These are phyloP conservation scores for Oemleria cerasiformis DNA, from an alignment of 306 rosid genomes.

Conservation along the genomic window DNA sequence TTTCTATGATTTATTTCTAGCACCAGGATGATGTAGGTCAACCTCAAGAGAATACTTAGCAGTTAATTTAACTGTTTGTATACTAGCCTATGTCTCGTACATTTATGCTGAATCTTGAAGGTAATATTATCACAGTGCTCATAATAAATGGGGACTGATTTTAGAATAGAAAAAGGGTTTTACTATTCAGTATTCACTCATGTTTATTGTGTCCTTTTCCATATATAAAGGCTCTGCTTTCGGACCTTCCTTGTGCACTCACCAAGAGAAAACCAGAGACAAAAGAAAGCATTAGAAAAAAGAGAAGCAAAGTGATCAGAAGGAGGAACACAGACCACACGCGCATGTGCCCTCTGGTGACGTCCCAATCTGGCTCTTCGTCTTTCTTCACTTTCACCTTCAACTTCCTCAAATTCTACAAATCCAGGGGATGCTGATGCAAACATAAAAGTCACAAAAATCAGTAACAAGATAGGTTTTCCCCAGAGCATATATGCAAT, in stretches of 20 bases:
- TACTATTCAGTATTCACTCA: neutral
- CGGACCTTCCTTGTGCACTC: neutral
- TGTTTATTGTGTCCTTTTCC: neutral
- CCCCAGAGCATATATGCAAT: neutral
- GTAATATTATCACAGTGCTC: neutral
- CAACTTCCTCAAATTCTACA: conserved; percentile 63
- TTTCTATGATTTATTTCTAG: conserved; percentile 2
- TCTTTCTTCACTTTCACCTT: conserved; percentile 89
- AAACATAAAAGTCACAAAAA: conserved; percentile 12
- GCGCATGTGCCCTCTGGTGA: conserved; percentile 58
- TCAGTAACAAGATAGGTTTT: conserved; percentile 7
- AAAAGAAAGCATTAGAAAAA: neutral
- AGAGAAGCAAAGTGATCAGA: conserved; percentile 15
- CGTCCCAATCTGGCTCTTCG: conserved; percentile 75
- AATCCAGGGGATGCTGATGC: conserved; percentile 50
- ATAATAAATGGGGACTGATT: neutral
- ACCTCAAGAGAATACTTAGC: neutral
- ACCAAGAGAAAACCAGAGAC: neutral
- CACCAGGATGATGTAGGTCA: conserved; percentile 8
- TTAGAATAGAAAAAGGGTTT: neutral
- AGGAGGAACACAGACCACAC: conserved; percentile 58
- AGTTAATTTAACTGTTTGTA: neutral
- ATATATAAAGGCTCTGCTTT: neutral
- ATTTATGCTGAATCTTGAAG: conserved; percentile 3
- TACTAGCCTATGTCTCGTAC: neutral